Evolutionary conservation across 257 asterid species (phyloP).

Genomic region (Gardenia jasminoides): DNA sequence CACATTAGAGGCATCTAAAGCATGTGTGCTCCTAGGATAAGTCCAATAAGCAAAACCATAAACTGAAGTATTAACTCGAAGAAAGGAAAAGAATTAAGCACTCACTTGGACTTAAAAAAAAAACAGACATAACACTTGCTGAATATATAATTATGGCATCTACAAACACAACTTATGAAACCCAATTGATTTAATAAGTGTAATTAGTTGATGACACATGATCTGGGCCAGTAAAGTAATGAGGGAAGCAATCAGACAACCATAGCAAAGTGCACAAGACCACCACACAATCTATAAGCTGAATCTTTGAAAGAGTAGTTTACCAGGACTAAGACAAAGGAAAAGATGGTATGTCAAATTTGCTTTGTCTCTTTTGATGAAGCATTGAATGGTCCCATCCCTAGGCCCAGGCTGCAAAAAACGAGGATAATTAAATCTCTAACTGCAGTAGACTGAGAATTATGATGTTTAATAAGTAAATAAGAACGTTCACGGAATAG

Average conservation of each 20-base stretch:
- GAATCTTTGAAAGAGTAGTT: conserved; percentile 10
- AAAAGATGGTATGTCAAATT: conserved; percentile 70
- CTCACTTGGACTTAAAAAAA: too few relatives aligned
- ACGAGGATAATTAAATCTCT: conserved; percentile 15
- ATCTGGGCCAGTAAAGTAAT: background rate
- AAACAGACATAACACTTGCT: background rate
- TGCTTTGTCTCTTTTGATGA: conserved; percentile 76
- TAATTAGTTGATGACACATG: background rate
- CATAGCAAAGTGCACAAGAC: background rate
- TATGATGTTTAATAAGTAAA: background rate
- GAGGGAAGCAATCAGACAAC: background rate
- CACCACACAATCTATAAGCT: background rate
- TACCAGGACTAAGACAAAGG: conserved; percentile 77
- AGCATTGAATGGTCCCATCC: conserved; percentile 83
- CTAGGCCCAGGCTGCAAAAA: conserved; percentile 71
- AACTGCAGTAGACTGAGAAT: background rate
- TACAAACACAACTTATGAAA: background rate
- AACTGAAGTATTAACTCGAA: background rate
- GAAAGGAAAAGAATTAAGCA: background rate
- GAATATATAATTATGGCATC: background rate
- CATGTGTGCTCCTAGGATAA: background rate
- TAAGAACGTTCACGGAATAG: too few relatives aligned
- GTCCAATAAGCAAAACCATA: background rate
- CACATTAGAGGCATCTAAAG: background rate
- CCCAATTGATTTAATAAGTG: background rate